These are phyloP conservation scores for Lithohypha guttulata DNA, from an alignment of 2,329 filamentous ascomycete genomes.

Conservation along the genomic window DNA sequence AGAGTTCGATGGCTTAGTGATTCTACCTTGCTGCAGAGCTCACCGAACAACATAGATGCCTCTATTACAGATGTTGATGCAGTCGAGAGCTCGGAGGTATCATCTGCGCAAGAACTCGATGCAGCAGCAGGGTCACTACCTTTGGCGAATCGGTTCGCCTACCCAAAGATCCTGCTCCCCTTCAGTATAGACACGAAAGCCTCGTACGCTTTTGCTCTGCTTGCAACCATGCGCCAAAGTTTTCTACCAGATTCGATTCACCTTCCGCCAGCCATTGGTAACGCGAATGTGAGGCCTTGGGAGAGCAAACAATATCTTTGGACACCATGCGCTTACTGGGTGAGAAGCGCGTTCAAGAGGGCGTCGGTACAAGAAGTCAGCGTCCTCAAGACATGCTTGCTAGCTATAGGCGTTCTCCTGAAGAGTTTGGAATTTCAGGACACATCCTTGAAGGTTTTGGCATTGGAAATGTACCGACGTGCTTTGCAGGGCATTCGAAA, in stretches of 20 bases:
- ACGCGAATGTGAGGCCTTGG: background rate
- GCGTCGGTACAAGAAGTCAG: conserved; percentile 4
- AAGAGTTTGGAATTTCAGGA: conserved; percentile 7
- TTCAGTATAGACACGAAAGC: background rate
- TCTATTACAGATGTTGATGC: no score
- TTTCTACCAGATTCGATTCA: conserved; percentile 9
- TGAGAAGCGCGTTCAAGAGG: conserved; percentile 7
- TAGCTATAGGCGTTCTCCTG: conserved; percentile 6
- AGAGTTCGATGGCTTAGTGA: no score
- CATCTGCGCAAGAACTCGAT: no score
- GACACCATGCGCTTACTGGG: conserved; percentile 13
- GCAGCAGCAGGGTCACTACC: no score
- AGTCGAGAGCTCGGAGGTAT: no score
- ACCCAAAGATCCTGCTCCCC: no score
- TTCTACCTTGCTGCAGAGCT: no score
- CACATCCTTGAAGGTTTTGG: conserved; percentile 1
- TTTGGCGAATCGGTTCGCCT: no score
- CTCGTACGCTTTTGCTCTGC: conserved; percentile 5
- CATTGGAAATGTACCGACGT: conserved; percentile 8
- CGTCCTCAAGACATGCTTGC: conserved; percentile 6
- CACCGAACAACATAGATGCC: no score
- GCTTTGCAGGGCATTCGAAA: conserved; percentile 6
- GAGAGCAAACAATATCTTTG: background rate
- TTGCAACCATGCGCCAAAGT: conserved; percentile 1
- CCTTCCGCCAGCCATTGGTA: background rate